phyloP scores from a whole-genome alignment of 495 filamentous ascomycete species.

The Pseudomonodictys pantanalensis region DNA sequence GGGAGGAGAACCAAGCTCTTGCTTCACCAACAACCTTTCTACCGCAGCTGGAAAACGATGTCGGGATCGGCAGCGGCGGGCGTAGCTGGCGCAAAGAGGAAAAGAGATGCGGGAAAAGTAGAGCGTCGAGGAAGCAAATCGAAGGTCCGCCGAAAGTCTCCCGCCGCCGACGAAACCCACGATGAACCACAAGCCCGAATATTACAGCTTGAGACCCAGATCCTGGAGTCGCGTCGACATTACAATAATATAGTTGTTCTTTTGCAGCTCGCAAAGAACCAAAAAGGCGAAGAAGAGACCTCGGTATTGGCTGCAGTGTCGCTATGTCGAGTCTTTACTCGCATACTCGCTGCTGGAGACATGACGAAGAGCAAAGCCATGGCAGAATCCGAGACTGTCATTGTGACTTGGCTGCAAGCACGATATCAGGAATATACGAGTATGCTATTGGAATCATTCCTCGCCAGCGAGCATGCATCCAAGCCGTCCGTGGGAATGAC shows the following conservation, averaged over 20 bases:
- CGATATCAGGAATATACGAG: slow-evolving; percentile 62
- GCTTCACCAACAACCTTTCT: background rate
- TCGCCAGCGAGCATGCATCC: slow-evolving; percentile 25
- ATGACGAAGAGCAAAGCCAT: slow-evolving; percentile 60
- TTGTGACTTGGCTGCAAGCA: slow-evolving; percentile 76
- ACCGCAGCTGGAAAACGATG: slow-evolving; percentile 13
- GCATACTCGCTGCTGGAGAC: slow-evolving; percentile 72
- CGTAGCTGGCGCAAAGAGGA: slow-evolving; percentile 32
- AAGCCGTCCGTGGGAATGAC: slow-evolving; percentile 61
- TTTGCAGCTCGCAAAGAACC: slow-evolving; percentile 56
- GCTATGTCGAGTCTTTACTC: slow-evolving; percentile 84
- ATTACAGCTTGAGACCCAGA: slow-evolving; percentile 68
- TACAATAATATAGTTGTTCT: slow-evolving; percentile 89
- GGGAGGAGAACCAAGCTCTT: background rate
- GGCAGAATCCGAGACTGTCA: slow-evolving; percentile 68
- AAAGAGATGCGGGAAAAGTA: slow-evolving; percentile 25
- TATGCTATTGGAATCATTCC: slow-evolving; percentile 25
- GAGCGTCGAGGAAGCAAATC: slow-evolving; percentile 7
- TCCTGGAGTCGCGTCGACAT: slow-evolving; percentile 77
- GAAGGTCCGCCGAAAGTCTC: slow-evolving; percentile 13
- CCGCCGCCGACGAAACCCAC: slow-evolving; percentile 35
- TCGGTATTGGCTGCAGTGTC: slow-evolving; percentile 65
- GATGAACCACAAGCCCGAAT: slow-evolving; percentile 52
- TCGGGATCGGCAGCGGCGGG: background rate
- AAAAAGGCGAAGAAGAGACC: slow-evolving; percentile 43